Evolutionary conservation across 768 basidiomycete genomes (phyloP), one percentile per base, ranked within the genome.

Genomic region (Lactarius trivialis): DNA sequence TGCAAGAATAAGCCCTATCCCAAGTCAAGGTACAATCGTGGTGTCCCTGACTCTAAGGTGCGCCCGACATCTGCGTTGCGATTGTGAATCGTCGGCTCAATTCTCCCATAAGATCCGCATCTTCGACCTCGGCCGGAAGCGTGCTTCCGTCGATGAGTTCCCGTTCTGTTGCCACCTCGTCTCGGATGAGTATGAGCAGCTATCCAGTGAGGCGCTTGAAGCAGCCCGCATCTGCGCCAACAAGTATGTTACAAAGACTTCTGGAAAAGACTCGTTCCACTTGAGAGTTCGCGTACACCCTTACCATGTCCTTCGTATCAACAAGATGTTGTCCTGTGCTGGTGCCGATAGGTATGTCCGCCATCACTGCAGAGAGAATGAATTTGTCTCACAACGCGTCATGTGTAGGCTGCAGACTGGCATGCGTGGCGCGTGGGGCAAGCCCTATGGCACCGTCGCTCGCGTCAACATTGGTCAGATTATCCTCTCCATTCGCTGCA

Each of bases 371-470:
- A 15, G 41, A 32, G 24, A 28, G 56, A 60, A 28, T 32, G 36
- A 8, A 12, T 30, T 30, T 36, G 9, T 51, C 39, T 21, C 55
- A 30, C 24, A 12, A 24, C 33, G 21, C 36, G 36, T 28, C 24
- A 30, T 45, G 15, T 56, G 1, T 68, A 90, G 91, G 72, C 84
- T 96, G 62, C 91, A 93, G 74, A 93, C 93, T 17, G 93, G 96
- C 75, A 98, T 99, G 97, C 92, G 96, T 78, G 97, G 96, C 68
- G 96, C 96, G 45, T 99, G 96, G 95, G 97, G 97, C 70, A 97
- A 96, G 79, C 94, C 97, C 48, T 95, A 97, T 75, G 95, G 93
- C 68, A 93, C 89, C 19, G 95, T 91, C 70, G 94, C 93, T 39
- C 91, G 94, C 73, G 94, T 97, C 68, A 86, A 93, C 84, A 98